These are phyloP conservation scores for Thalassiosira exigua DNA, from an alignment of 352 stramenopile species.

Conservation along the genomic window DNA sequence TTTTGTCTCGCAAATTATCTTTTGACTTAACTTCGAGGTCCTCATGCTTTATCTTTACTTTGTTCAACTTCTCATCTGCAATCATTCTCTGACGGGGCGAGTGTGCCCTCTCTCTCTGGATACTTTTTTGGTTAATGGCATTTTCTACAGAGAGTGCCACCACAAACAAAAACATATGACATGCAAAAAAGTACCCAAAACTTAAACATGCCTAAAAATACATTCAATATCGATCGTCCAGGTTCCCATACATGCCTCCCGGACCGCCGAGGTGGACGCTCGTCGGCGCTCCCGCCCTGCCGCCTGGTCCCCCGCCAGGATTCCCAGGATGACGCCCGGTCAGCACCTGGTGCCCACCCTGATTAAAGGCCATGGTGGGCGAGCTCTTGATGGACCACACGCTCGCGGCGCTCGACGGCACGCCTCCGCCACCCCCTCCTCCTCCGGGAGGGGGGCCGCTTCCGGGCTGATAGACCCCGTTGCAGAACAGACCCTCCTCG, in stretches of 20 bases:
- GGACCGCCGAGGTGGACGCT: constrained; percentile 29
- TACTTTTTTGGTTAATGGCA: too few species aligned
- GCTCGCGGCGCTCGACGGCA: constrained; percentile 40
- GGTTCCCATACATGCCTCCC: background rate
- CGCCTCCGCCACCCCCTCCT: background rate
- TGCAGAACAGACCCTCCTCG: constrained; percentile 51
- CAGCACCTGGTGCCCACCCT: constrained; percentile 17
- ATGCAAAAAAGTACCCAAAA: background rate
- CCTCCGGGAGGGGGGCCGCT: background rate
- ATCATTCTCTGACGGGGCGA: too few species aligned
- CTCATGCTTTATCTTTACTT: too few species aligned
- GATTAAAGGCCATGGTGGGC: constrained; percentile 34
- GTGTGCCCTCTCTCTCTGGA: too few species aligned
- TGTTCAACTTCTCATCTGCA: too few species aligned
- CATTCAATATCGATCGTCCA: background rate
- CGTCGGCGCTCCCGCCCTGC: constrained; percentile 20
- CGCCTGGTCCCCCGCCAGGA: background rate
- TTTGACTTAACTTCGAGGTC: too few species aligned
- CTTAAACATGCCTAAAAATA: background rate
- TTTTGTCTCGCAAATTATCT: too few species aligned
- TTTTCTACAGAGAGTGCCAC: too few species aligned
- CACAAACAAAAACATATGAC: background rate
- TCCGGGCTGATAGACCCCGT: constrained; percentile 52
- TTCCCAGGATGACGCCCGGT: constrained; percentile 4
- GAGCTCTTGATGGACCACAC: constrained; percentile 54